phyloP scores from a whole-genome alignment of 805 yeast genomes.

The Barnettozyma botsteinii region DNA sequence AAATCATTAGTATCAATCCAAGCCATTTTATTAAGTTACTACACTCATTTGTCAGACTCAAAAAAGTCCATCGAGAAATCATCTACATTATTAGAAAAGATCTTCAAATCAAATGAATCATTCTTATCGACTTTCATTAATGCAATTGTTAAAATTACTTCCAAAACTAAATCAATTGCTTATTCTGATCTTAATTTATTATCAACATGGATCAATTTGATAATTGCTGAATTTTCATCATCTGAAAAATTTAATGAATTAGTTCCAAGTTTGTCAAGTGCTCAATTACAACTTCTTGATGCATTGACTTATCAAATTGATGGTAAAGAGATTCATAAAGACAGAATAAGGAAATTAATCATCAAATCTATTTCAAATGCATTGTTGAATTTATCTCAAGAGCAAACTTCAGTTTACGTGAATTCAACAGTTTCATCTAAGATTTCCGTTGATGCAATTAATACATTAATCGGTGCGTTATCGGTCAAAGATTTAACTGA shows the following conservation, averaged over 20 bases:
- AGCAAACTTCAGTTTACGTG: conserved; percentile 13
- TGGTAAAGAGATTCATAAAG: conserved; percentile 32
- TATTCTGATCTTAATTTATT: conserved; percentile 50
- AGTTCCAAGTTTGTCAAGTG: conserved; percentile 29
- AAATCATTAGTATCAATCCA: conserved; percentile 16
- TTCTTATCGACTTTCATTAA: conserved; percentile 11
- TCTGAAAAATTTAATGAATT: conserved; percentile 24
- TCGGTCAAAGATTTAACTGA: conserved; percentile 24
- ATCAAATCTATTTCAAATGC: conserved; percentile 26
- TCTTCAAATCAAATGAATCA: conserved; percentile 10
- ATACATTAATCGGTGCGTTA: conserved; percentile 33
- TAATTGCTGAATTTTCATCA: conserved; percentile 27
- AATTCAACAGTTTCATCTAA: conserved; percentile 18
- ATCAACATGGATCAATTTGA: conserved; percentile 48
- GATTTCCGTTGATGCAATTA: conserved; percentile 30
- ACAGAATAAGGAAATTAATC: conserved; percentile 33
- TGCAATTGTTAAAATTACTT: conserved; percentile 28
- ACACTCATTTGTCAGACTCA: conserved; percentile 12
- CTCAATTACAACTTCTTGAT: conserved; percentile 29
- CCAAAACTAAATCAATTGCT: conserved; percentile 37
- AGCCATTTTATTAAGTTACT: conserved; percentile 15
- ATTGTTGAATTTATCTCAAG: conserved; percentile 20
- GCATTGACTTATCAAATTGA: conserved; percentile 13
- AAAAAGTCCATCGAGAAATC: conserved; percentile 8
- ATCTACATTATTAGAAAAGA: conserved; percentile 11